Percentiles rank a stretch among this genome's conserved stretches.
These are phyloP conservation scores for Ceratobasidium sp. DNA, from an alignment of 1,284 basidiomycete species.

Conservation along the genomic window DNA sequence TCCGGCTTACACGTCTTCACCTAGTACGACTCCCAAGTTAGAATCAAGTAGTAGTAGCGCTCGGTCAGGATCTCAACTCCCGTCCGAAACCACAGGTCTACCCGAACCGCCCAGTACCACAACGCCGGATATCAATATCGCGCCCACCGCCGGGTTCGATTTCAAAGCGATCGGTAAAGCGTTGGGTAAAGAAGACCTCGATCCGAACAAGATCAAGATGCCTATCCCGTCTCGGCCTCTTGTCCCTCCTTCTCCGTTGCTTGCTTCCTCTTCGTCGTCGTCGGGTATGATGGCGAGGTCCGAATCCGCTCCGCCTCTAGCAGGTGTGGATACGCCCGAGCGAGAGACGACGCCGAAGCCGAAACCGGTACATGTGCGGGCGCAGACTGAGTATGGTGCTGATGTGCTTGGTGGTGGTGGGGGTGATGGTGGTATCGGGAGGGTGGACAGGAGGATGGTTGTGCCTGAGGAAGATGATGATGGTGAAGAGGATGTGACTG, in stretches of 20 bases:
- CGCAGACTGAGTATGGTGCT: constrained; percentile 23
- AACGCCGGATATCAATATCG: constrained; percentile 40
- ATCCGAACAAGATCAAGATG: constrained; percentile 46
- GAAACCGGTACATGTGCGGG: constrained; percentile 5
- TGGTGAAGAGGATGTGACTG: constrained; percentile 44
- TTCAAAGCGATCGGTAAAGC: constrained; percentile 51
- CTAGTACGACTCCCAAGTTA: too few relatives aligned
- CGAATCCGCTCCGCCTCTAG: constrained; percentile 47
- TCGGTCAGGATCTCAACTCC: constrained; percentile 8
- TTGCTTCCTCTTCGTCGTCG: too few relatives aligned
- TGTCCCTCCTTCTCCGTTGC: not conserved
- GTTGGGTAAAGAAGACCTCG: constrained; percentile 47
- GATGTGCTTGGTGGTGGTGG: constrained; percentile 28
- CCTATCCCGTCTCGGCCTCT: constrained; percentile 28
- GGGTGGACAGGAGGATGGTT: not conserved
- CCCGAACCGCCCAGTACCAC: constrained; percentile 16
- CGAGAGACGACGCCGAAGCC: constrained; percentile 19
- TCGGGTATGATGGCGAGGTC: constrained; percentile 49
- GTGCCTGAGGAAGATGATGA: constrained; percentile 40
- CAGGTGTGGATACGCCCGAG: not conserved
- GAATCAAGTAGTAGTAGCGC: too few relatives aligned
- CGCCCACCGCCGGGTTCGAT: constrained; percentile 51
- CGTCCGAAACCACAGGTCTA: constrained; percentile 13
- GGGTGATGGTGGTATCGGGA: not conserved
- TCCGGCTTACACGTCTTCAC: constrained; percentile 37